Base-by-base conservation (phyloP, 345 rosid genomes). In the Hibiscus mutabilis region DNA sequence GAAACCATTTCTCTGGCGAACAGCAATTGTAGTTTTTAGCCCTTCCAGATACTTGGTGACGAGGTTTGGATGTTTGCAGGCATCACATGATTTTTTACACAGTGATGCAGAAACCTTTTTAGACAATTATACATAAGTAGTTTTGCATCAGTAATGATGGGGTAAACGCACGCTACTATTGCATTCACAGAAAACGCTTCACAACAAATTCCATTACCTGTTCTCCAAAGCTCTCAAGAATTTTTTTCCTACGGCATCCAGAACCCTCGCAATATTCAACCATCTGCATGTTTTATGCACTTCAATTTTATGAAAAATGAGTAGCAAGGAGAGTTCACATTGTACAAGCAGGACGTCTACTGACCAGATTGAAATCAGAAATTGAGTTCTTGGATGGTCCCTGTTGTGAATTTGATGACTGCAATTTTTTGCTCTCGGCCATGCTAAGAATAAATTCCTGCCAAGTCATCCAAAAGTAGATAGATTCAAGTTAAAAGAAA, bases 211-310 rank as follows among this genome's bases (percentile, higher is more conserved):
- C 37, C 61, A 10, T 58, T 73, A 90, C 97, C 99, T 90, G 85
- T 80, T 92, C 97, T 59, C 97, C 97, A 80, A 95, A 92, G 84
- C 93, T 82, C 73, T 95, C 88, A 24, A 95, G 91, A 79, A 95
- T 84, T 76, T 83, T 95, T 83, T 84, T 86, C 80, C 99, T 84
- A 63, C 97, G 93, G 78, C 99, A 92, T 75, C 97, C 96, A 74
- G 93, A 80, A 83, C 87, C 82, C 83, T 90, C 99, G 47, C 97
- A 95, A 77, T 92, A 95, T 70, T 84, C 87, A 75, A 92, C 84
- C 86, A 95, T 87, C 99, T 92, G 85, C 60, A 76, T n/a, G 63
- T 25, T 12, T 42, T 29, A 70, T 16, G 60, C 4, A 8, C 52
- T 66, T 69, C 79, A 66, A 71, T 37, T 74, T 40, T 25, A 66